Conservation (phyloP, 1,139 yeast genomes). For the Zygotorulaspora mrakii region DNA sequence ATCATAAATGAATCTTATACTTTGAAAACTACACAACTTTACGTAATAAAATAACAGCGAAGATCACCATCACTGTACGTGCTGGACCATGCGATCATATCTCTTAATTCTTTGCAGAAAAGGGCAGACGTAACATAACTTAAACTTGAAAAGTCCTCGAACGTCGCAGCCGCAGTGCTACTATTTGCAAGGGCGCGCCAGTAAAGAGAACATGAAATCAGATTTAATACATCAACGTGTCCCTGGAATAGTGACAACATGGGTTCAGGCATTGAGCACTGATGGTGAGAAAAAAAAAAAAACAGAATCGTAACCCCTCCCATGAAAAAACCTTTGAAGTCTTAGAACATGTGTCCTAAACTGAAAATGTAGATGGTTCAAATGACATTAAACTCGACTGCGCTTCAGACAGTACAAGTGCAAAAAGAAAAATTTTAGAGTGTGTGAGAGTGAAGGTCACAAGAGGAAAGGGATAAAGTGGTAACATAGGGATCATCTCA, state of each 20-base stretch:
- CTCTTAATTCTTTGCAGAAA: too few species aligned
- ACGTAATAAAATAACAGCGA: constrained; percentile 4
- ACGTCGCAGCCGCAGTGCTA: constrained; percentile 9
- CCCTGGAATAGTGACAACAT: not conserved
- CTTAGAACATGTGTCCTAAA: constrained; percentile 1
- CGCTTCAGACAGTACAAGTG: constrained; percentile 34
- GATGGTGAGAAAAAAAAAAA: too few species aligned
- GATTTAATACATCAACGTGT: too few species aligned
- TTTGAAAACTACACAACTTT: not conserved
- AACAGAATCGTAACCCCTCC: not conserved
- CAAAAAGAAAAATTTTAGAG: not conserved
- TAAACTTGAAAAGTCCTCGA: not conserved
- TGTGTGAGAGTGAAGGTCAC: constrained; percentile 5
- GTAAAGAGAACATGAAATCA: too few species aligned
- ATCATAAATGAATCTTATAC: too few species aligned
- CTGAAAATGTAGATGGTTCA: constrained; percentile 26
- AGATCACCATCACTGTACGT: not conserved
- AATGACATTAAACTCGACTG: constrained; percentile 33
- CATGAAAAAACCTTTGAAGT: not conserved
- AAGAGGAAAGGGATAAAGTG: constrained; percentile 8
- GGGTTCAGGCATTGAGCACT: not conserved
- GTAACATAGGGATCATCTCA: not conserved
- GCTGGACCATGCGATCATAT: too few species aligned
- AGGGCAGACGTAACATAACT: too few species aligned
- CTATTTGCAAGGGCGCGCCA: constrained; percentile 10